Percentiles rank a stretch among this genome's conserved stretches.
These are phyloP conservation scores for Ophiocordyceps polyrhachis-furcata DNA, from an alignment of 2,329 filamentous ascomycete genomes.

Conservation along the genomic window DNA sequence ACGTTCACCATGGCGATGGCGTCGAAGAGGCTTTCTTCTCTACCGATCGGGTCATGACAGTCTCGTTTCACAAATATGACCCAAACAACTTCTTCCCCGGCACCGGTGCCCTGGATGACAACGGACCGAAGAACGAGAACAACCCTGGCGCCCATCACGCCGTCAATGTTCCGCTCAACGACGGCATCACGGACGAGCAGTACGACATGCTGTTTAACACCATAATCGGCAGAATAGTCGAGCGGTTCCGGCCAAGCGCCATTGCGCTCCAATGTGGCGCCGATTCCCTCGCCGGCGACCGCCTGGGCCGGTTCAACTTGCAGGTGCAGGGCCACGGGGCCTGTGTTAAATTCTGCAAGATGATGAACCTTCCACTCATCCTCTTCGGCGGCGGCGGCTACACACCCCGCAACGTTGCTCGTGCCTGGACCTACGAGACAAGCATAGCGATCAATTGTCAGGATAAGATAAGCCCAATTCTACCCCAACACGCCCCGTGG, in stretches of 20 bases:
- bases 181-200: slow-evolving; percentile 80
- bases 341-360: slow-evolving; percentile 80
- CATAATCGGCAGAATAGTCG: slow-evolving; percentile 60
- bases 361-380: slow-evolving; percentile 60
- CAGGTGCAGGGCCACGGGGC: slow-evolving; percentile 88
- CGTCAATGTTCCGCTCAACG: slow-evolving; percentile 76
- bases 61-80: slow-evolving; percentile 95
- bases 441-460: slow-evolving; percentile 67
- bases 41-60: slow-evolving; percentile 75
- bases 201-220: slow-evolving; percentile 73
- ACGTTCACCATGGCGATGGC: slow-evolving; percentile 80
- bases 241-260: slow-evolving; percentile 70
- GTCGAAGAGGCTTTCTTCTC: slow-evolving; percentile 86
- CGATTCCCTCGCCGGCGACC: slow-evolving; percentile 82
- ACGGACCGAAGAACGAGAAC: slow-evolving; percentile 61
- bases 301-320: slow-evolving; percentile 88
- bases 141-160: slow-evolving; percentile 81
- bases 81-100: slow-evolving; percentile 71
- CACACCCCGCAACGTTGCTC: slow-evolving; percentile 87
- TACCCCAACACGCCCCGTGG: slow-evolving; percentile 70
- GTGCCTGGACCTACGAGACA: slow-evolving; percentile 94
- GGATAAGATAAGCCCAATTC: slow-evolving; percentile 48
- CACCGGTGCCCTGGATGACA: slow-evolving; percentile 72
- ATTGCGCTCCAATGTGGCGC: slow-evolving; percentile 94
- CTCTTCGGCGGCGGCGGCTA: slow-evolving; percentile 92